phyloP scores from a whole-genome alignment of 306 rosid genomes.

The Arachis stenosperma region DNA sequence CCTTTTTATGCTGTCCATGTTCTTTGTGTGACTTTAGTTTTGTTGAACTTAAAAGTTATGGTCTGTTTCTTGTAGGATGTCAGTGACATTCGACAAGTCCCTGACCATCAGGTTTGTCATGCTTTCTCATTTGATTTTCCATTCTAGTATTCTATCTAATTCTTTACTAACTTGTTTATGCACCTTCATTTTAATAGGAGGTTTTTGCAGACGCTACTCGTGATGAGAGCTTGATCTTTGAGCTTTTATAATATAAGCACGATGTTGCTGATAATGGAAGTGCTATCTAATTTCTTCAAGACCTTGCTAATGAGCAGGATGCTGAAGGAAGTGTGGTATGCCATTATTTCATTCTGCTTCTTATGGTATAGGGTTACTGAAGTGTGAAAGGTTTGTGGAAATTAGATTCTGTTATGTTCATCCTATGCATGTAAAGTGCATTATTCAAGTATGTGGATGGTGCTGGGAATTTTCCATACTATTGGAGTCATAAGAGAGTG shows the following conservation, averaged over 20 bases:
- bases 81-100: too few relatives aligned
- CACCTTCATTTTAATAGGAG: too few relatives aligned
- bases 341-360: constrained; percentile 13
- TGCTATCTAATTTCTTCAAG: constrained; percentile 90
- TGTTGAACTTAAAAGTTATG: too few relatives aligned
- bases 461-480: constrained; percentile 5
- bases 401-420: constrained; percentile 4
- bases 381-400: constrained; percentile 14
- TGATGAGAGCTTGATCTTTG: constrained; percentile 85
- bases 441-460: neutral
- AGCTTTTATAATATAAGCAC: constrained; percentile 76
- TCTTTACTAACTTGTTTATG: too few relatives aligned
- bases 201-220: constrained; percentile 74
- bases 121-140: too few relatives aligned
- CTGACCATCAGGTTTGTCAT: too few relatives aligned
- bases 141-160: too few relatives aligned
- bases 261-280: too few relatives aligned
- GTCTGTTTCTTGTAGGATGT: too few relatives aligned
- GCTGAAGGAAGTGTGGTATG: constrained; percentile 80
- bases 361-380: neutral
- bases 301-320: constrained; percentile 82
- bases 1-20: too few relatives aligned
- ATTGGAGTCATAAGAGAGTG: too few relatives aligned
- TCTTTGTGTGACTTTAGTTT: too few relatives aligned
- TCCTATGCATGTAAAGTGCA: neutral